Conservation (phyloP, 2,329 filamentous ascomycete species). For the Ceratocystis smalleyi region DNA sequence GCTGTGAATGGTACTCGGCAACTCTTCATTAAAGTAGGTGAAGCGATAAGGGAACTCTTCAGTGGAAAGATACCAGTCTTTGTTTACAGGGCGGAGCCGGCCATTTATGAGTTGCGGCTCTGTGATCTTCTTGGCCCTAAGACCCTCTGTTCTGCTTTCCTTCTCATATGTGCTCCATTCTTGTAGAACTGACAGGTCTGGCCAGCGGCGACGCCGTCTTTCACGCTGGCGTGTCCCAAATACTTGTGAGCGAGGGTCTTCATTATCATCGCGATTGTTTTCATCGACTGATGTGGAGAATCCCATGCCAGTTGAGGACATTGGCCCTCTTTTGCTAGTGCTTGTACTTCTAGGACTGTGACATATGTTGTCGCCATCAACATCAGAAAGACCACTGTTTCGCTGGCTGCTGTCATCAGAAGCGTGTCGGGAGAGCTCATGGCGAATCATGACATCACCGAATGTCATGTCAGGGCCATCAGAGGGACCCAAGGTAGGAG, state of each 20-base stretch:
- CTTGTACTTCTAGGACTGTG: constrained; percentile 39
- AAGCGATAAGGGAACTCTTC: constrained; percentile 89
- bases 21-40: constrained; percentile 97
- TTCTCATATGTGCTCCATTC: constrained; percentile 88
- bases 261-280: constrained; percentile 20
- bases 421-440: constrained; percentile 31
- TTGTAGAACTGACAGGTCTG: constrained; percentile 67
- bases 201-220: constrained; percentile 56
- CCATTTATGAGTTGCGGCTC: constrained; percentile 89
- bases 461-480: constrained; percentile 42
- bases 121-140: constrained; percentile 77
- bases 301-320: background rate
- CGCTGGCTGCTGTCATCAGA: constrained; percentile 14
- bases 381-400: constrained; percentile 31
- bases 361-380: constrained; percentile 84
- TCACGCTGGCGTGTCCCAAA: constrained; percentile 5
- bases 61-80: constrained; percentile 70
- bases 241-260: constrained; percentile 20
- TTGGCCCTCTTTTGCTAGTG: constrained; percentile 6
- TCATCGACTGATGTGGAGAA: constrained; percentile 35
- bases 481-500: constrained; percentile 36
- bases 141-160: constrained; percentile 66
- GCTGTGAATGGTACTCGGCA: constrained; percentile 89
- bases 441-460: constrained; percentile 55
- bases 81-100: constrained; percentile 63